Base-by-base conservation (phyloP, 148 eudicot genomes). In the Diospyros lotus region DNA sequence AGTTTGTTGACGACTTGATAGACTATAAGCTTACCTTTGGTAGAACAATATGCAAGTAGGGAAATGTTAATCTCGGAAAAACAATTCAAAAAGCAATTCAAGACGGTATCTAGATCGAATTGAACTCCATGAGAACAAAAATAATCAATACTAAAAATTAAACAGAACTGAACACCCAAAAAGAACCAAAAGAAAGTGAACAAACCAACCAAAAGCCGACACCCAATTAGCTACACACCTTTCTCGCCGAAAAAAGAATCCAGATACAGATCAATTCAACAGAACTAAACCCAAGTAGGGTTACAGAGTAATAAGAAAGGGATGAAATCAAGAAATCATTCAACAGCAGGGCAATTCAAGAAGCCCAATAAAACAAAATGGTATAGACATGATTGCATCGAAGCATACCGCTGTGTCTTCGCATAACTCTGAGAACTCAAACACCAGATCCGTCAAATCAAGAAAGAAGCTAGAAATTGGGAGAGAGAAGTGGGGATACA, bases 361-460 rank as follows among this genome's bases (percentile, higher is more conserved):
- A 76, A 58, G 46, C 68, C 73, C 50, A 59, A 2, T 4, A 69
- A 3, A 14, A 17, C 40, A 73, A 51, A 11, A 50, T 39, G 45
- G 15, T 50, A 59, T 41, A 43, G 46, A 58, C 48, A 11, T 13
- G 2, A 8, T 41, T 43, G 1, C 41, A 66, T 17, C 28, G 58
- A 11, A 51, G 43, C 50, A 14, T 18, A 18, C 6, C 28, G 15
- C 28, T 3, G 45, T 9, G 67, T 41, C 10, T 61, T 61, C 43
- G 15, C 68, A 39, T 6, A 64, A 42, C n/a, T 58, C 44, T n/a
- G 66, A 28, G 45, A 7, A 48, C 66, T 59, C 18, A 55, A 48
- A 61, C 18, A 15, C 40, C 69, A 72, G 71, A 77, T 65, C 76
- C 71, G 38, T 71, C 40, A 43, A 55, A 71, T 9, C 17, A 17